Evolutionary conservation across 192 early-diverging fungal genomes (phyloP).

Genomic region (Pilobolus umbonatus): DNA sequence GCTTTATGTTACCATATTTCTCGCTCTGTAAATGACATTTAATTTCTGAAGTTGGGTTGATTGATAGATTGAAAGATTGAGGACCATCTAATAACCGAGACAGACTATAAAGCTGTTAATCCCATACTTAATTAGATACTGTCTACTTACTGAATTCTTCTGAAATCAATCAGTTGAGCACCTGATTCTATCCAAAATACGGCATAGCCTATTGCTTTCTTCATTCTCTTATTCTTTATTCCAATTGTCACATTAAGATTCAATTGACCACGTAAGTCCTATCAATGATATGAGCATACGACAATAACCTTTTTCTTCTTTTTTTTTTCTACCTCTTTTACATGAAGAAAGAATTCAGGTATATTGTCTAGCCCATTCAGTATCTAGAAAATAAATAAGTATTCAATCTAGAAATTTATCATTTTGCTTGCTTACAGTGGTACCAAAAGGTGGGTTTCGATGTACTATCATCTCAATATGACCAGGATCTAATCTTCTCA

Average conservation of each 20-base stretch:
- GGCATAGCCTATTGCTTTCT: too few species aligned
- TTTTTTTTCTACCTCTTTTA: conserved; percentile 15
- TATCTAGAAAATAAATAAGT: not conserved
- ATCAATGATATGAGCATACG: too few species aligned
- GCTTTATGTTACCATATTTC: conserved; percentile 22
- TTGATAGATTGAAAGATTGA: not conserved
- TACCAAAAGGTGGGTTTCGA: conserved; percentile 61
- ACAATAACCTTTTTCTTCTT: not conserved
- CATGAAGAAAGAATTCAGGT: conserved; percentile 11
- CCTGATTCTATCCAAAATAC: too few species aligned
- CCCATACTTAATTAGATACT: too few species aligned
- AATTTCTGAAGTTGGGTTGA: conserved; percentile 1
- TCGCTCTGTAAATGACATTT: conserved; percentile 25
- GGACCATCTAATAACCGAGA: too few species aligned
- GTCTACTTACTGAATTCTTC: too few species aligned
- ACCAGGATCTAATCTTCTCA: conserved; percentile 39
- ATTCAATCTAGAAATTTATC: not conserved
- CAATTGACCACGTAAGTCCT: too few species aligned
- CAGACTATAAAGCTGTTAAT: too few species aligned
- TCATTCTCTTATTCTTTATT: too few species aligned
- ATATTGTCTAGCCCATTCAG: conserved; percentile 6
- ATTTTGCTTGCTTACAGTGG: conserved; percentile 31
- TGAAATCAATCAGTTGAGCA: too few species aligned
- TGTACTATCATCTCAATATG: conserved; percentile 51
- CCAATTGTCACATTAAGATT: too few species aligned